Evolutionary conservation across 1,284 basidiomycete species (phyloP).

Genomic region (Takashimella tepidaria): DNA sequence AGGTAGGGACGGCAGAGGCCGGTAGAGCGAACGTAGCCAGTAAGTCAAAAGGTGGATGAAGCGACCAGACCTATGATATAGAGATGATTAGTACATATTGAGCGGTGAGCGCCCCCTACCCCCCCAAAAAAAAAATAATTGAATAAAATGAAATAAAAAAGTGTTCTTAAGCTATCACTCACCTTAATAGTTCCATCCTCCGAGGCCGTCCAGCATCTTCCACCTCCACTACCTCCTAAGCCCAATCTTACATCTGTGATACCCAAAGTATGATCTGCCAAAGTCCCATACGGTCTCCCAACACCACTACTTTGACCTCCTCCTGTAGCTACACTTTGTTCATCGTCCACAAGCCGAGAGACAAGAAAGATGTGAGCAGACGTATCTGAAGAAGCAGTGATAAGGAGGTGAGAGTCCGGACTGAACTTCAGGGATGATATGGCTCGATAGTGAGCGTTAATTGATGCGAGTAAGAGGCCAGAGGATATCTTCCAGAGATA

Average conservation of each 20-base stretch:
- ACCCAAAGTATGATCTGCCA: constrained; percentile 87
- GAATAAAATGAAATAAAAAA: too few relatives aligned
- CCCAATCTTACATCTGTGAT: constrained; percentile 78
- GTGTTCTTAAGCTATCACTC: constrained; percentile 10
- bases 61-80: constrained; percentile 64
- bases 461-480: constrained; percentile 78
- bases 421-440: constrained; percentile 79
- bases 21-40: constrained; percentile 84
- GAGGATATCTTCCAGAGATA: constrained; percentile 66
- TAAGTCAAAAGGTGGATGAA: constrained; percentile 62
- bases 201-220: constrained; percentile 63
- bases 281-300: constrained; percentile 64
- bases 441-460: constrained; percentile 92
- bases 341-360: constrained; percentile 47
- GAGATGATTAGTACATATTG: not conserved
- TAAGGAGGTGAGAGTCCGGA: constrained; percentile 67
- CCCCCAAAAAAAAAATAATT: too few relatives aligned
- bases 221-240: constrained; percentile 27
- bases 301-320: not conserved
- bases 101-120: too few relatives aligned
- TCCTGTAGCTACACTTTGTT: constrained; percentile 14
- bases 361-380: constrained; percentile 84
- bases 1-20: constrained; percentile 51
- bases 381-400: constrained; percentile 86
- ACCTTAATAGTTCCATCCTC: constrained; percentile 92